Evolutionary conservation across 2,329 filamentous ascomycete species (phyloP).

Genomic region (Aspergillus quadricinctus): DNA sequence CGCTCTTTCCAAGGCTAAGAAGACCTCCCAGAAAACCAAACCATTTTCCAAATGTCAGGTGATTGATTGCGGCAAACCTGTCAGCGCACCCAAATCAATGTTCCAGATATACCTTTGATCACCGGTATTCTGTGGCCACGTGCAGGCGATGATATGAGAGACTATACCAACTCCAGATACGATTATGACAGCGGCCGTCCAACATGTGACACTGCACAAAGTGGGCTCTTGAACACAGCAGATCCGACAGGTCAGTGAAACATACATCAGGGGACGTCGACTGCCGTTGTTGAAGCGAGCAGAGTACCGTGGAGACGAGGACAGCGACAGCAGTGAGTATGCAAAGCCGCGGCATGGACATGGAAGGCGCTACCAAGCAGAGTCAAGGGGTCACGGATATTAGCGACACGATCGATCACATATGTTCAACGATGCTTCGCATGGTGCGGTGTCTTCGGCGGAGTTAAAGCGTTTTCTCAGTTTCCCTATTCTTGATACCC

Average conservation of each 20-base stretch:
- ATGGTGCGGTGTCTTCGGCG: conserved; percentile 7
- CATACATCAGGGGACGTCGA: not conserved
- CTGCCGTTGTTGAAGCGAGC: not conserved
- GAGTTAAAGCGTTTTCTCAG: conserved; percentile 10
- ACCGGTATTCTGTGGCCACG: conserved; percentile 1
- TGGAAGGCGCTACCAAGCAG: conserved; percentile 17
- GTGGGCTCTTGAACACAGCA: conserved; percentile 9
- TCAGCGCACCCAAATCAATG: conserved; percentile 39
- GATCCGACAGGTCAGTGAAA: conserved; percentile 20
- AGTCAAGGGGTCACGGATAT: conserved; percentile 18
- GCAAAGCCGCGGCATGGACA: conserved; percentile 18
- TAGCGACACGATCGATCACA: conserved; percentile 13
- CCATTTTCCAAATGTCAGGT: conserved; percentile 44
- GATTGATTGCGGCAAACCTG: conserved; percentile 36
- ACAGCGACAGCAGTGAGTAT: conserved; percentile 18
- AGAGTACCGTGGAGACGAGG: conserved; percentile 16
- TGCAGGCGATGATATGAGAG: conserved; percentile 3
- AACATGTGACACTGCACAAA: conserved; percentile 10
- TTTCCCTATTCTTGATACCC: conserved; percentile 9
- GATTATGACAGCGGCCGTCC: conserved; percentile 13
- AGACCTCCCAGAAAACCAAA: conserved; percentile 27
- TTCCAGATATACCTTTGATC: conserved; percentile 46
- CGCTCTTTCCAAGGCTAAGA: conserved; percentile 32
- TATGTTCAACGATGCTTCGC: conserved; percentile 16
- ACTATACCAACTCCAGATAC: conserved; percentile 14